Percentiles rank a stretch among this genome's conserved stretches.
Conservation (phyloP, 495 filamentous ascomycete genomes). For the Daldinia loculata region DNA sequence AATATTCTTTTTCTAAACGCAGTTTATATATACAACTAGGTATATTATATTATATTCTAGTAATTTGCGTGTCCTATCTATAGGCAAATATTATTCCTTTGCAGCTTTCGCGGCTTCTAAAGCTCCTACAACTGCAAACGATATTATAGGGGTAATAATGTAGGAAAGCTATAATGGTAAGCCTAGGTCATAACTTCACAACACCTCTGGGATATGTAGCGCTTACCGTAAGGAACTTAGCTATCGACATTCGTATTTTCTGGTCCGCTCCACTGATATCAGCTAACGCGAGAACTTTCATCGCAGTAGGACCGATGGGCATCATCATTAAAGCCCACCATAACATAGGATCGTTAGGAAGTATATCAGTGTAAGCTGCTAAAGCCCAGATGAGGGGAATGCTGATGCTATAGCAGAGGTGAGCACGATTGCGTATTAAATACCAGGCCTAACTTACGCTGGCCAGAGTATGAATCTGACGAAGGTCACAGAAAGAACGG, state of each 20-base stretch:
- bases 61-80: background rate
- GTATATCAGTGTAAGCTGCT: conserved; percentile 64
- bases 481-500: conserved; percentile 63
- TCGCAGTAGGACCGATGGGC: conserved; percentile 74
- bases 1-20: background rate
- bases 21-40: background rate
- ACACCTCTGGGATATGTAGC: background rate
- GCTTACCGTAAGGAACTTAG: conserved; percentile 72
- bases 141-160: conserved; percentile 48
- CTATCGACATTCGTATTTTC: conserved; percentile 72
- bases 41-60: background rate
- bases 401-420: conserved; percentile 44
- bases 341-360: conserved; percentile 72
- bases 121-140: conserved; percentile 49
- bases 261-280: conserved; percentile 68
- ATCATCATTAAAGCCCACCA: conserved; percentile 84
- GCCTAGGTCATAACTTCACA: background rate
- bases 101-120: conserved; percentile 37
- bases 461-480: conserved; percentile 76
- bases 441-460: conserved; percentile 46
- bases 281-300: conserved; percentile 72
- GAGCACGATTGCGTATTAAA: conserved; percentile 7
- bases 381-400: conserved; percentile 70
- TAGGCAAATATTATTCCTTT: conserved; percentile 10
- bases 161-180: conserved; percentile 35